Conservation (phyloP, 768 basidiomycete species). For the Pulveroboletus frians region DNA sequence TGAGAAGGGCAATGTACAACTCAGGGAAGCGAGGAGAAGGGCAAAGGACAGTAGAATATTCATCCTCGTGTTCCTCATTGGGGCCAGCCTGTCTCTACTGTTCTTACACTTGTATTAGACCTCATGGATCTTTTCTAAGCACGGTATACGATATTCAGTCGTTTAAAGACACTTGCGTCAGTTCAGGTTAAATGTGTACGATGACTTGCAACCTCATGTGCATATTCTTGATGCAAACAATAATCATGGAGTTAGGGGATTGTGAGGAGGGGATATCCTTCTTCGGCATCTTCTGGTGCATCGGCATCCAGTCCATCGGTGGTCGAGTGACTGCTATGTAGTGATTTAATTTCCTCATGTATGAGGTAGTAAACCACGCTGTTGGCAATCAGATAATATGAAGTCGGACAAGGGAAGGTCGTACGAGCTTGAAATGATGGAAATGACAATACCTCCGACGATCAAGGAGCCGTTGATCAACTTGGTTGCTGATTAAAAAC, state of each 20-base stretch:
- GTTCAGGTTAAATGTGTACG: background rate
- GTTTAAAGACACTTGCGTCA: background rate
- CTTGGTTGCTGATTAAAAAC: constrained; percentile 47
- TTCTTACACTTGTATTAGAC: constrained; percentile 90
- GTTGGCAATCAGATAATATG: constrained; percentile 8
- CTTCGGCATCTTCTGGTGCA: constrained; percentile 54
- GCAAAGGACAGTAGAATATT: constrained; percentile 86
- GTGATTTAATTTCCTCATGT: constrained; percentile 52
- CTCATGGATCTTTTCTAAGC: background rate
- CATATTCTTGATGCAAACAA: background rate
- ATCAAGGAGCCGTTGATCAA: constrained; percentile 59
- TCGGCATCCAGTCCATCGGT: constrained; percentile 55
- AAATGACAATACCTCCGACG: constrained; percentile 52
- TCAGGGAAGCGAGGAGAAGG: constrained; percentile 83
- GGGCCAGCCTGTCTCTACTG: constrained; percentile 84
- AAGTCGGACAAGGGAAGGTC: constrained; percentile 23
- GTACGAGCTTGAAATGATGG: constrained; percentile 62
- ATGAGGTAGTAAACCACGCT: constrained; percentile 68
- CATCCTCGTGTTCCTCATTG: constrained; percentile 86
- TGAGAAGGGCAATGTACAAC: constrained; percentile 84
- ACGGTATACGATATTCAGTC: constrained; percentile 5
- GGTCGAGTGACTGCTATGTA: constrained; percentile 45
- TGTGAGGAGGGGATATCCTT: constrained; percentile 49
- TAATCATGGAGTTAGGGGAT: background rate
- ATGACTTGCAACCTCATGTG: background rate